Base-by-base conservation (phyloP, 2,329 filamentous ascomycete genomes). In the Aspergillus awamori region DNA sequence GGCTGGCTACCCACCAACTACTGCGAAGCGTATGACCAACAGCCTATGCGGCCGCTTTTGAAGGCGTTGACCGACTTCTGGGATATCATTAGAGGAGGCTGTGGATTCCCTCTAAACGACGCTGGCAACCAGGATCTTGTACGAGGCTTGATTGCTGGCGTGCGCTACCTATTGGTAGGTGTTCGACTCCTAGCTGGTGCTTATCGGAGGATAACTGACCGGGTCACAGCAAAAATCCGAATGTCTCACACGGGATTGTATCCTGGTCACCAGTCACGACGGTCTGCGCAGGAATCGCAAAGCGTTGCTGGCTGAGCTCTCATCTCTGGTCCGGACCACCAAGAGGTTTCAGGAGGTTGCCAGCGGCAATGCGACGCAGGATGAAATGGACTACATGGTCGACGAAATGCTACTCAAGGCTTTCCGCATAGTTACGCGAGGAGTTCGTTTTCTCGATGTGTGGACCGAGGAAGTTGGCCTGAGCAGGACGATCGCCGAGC, bases 1-100 rank as follows among this genome's bases (percentile, higher is more conserved):
- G 95, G 95, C 64, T 99, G 95, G 95, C 82, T 99, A 62, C 95
- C 95, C 2, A 99, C 95, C 8, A 99, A 99, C 77, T 99, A 98
- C 76, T 99, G 95, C 81, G 93, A 97, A 74, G 86, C 92, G 8
- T 99, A 97, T 75, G 92, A 97, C 67, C 92, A 94, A 49, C 87
- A 92, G 22, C 88, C 93, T 65, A 93, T 98, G 83, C 87, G 88
- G 58, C 93, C 87, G 65, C 83, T 99, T 22, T 82, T 99, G 38
- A 93, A 92, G 69, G 92, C 93, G 0, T 82, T 97, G 63, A 87
- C 95, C 13, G 91, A 95, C 72, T 93, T 98, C 63, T 97, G 93
- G 93, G 93, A 97, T 74, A 81, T 96, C 56, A 84, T 97, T 68
- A 85, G 91, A 70, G 92, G 90, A 71, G 91, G 90, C 33, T 88